These are phyloP conservation scores for Cochlearia excelsa DNA, from an alignment of 345 rosid genomes.

Conservation along the genomic window DNA sequence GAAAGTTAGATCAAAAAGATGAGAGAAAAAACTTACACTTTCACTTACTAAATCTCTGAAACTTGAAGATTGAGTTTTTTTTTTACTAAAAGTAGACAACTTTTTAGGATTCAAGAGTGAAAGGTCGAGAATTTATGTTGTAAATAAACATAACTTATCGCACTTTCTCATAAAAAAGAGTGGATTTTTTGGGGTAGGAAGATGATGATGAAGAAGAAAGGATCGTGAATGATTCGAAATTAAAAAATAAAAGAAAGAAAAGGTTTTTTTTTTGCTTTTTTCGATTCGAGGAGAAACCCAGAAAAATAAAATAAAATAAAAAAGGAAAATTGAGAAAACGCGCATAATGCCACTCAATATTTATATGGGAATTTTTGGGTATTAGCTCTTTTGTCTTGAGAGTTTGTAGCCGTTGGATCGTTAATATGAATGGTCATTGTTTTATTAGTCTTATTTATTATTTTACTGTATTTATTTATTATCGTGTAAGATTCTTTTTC, in stretches of 20 bases:
- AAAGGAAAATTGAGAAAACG: conserved; percentile 23
- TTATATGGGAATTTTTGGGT: conserved; percentile 24
- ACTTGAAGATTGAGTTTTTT: conserved; percentile 19
- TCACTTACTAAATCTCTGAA: conserved; percentile 31
- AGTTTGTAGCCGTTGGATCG: conserved; percentile 33
- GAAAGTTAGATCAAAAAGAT: conserved; percentile 28
- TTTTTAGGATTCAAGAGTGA: conserved; percentile 21
- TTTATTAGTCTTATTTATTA: conserved; percentile 5
- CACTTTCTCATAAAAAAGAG: conserved; percentile 26
- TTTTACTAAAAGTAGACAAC: conserved; percentile 35
- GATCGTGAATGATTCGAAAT: conserved; percentile 38
- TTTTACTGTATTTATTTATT: background rate
- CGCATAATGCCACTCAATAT: conserved; percentile 32
- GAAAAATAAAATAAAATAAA: conserved; percentile 12
- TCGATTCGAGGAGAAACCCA: conserved; percentile 32
- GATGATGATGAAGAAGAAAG: conserved; percentile 24
- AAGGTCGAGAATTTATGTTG: conserved; percentile 32
- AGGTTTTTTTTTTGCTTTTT: conserved; percentile 10
- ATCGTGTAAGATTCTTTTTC: background rate
- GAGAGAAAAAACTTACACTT: conserved; percentile 31
- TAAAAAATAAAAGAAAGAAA: conserved; percentile 14
- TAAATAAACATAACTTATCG: conserved; percentile 21
- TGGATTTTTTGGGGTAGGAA: conserved; percentile 26
- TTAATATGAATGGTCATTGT: conserved; percentile 23
- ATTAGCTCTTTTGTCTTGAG: conserved; percentile 5